phyloP scores from a whole-genome alignment of 1,284 basidiomycete genomes.

The Leccinum fallax region DNA sequence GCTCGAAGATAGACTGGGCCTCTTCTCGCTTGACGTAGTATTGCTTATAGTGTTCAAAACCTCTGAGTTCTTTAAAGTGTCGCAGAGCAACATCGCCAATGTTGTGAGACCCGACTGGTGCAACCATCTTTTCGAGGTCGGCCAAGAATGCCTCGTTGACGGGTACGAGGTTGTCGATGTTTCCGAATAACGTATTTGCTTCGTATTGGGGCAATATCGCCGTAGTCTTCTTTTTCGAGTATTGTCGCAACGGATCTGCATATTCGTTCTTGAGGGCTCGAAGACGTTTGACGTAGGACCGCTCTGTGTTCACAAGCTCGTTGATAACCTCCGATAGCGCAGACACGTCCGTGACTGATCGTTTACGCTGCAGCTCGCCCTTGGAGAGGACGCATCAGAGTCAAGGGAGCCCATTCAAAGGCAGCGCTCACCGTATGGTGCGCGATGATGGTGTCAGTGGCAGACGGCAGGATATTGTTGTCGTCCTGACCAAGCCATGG shows the following conservation, averaged over 20 bases:
- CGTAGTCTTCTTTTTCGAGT: constrained; percentile 82
- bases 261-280: constrained; percentile 79
- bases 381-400: constrained; percentile 30
- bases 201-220: constrained; percentile 89
- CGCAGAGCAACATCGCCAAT: constrained; percentile 86
- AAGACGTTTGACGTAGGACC: constrained; percentile 75
- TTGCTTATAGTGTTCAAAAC: constrained; percentile 89
- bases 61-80: constrained; percentile 80
- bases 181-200: constrained; percentile 91
- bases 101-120: constrained; percentile 54
- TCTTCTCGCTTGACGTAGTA: constrained; percentile 95
- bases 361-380: constrained; percentile 50
- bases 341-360: constrained; percentile 60
- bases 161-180: constrained; percentile 86
- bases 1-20: constrained; percentile 87
- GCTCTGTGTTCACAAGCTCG: constrained; percentile 78
- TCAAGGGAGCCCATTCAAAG: not conserved
- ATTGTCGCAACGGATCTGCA: constrained; percentile 87
- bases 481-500: constrained; percentile 51
- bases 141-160: constrained; percentile 86
- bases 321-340: constrained; percentile 70
- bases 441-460: constrained; percentile 40
- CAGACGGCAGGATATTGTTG: constrained; percentile 43
- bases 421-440: constrained; percentile 45
- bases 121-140: constrained; percentile 81